A percentile compares a stretch with the other conserved stretches of the same genome.
phyloP scores from a whole-genome alignment of 805 yeast species.

The Starmerella kuoi region DNA sequence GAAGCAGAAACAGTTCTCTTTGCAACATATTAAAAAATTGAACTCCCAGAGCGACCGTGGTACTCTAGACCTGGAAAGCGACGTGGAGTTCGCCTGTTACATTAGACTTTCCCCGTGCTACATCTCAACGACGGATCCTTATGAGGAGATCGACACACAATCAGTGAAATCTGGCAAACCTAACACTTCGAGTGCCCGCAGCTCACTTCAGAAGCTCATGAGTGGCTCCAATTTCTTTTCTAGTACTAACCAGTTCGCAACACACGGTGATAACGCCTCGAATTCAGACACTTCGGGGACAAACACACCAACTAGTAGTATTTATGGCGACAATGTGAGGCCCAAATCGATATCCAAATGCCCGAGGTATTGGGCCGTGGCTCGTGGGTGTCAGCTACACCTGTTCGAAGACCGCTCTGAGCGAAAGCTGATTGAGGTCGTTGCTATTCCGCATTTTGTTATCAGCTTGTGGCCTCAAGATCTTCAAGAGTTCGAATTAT shows the following conservation, averaged over 20 bases:
- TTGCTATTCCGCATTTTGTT: constrained; percentile 58
- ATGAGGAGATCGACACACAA: constrained; percentile 8
- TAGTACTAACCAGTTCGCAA: not conserved
- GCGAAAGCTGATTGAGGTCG: constrained; percentile 60
- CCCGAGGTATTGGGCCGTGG: constrained; percentile 32
- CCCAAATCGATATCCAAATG: constrained; percentile 16
- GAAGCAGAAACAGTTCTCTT: not conserved
- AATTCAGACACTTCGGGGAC: not conserved
- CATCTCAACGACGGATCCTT: constrained; percentile 5
- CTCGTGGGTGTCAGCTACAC: constrained; percentile 80
- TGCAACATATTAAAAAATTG: not conserved
- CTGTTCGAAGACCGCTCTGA: constrained; percentile 59
- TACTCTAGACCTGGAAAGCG: constrained; percentile 6
- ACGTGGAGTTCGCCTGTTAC: constrained; percentile 15
- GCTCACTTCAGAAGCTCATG: constrained; percentile 48
- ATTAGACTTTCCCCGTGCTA: constrained; percentile 14
- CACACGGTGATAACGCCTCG: not conserved
- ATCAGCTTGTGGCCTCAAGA: constrained; percentile 79
- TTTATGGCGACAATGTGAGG: too few species aligned
- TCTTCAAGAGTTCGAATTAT: constrained; percentile 62
- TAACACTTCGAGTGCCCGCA: constrained; percentile 37
- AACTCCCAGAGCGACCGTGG: not conserved
- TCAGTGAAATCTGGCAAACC: not conserved
- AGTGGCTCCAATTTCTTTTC: not conserved
- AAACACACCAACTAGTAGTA: not conserved